Conservation (phyloP, 495 filamentous ascomycete genomes). For the Choiromyces venosus region DNA sequence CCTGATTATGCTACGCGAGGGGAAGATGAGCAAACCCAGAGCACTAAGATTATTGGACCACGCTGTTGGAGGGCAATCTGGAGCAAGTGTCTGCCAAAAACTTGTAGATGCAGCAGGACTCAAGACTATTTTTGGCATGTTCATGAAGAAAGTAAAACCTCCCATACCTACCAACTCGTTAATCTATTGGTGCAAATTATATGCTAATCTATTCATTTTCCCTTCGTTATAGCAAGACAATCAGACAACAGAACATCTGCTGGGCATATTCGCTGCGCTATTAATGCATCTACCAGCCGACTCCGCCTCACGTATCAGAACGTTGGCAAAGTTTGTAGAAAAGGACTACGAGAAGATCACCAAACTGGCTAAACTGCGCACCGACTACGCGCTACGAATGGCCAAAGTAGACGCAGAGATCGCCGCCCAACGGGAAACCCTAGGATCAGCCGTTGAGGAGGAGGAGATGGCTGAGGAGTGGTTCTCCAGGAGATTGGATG, state of each 20-base stretch:
- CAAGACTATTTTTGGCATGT: slow-evolving; percentile 75
- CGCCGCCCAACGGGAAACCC: slow-evolving; percentile 47
- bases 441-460: slow-evolving; percentile 50
- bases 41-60: slow-evolving; percentile 80
- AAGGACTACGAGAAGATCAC: slow-evolving; percentile 81
- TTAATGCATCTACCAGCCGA: slow-evolving; percentile 72
- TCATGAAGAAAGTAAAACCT: slow-evolving; percentile 73
- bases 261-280: slow-evolving; percentile 83
- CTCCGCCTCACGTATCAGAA: slow-evolving; percentile 71
- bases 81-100: slow-evolving; percentile 58
- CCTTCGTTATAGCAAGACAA: slow-evolving; percentile 52
- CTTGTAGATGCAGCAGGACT: slow-evolving; percentile 80
- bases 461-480: slow-evolving; percentile 69
- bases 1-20: slow-evolving; percentile 79
- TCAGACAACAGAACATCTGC: slow-evolving; percentile 70
- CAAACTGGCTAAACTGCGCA: slow-evolving; percentile 63
- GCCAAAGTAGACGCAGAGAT: slow-evolving; percentile 63
- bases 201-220: background rate
- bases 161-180: background rate
- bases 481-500: slow-evolving; percentile 78
- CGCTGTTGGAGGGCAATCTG: slow-evolving; percentile 57
- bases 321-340: slow-evolving; percentile 91
- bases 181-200: background rate
- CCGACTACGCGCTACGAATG: slow-evolving; percentile 64
- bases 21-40: slow-evolving; percentile 70